Percentiles rank a stretch among this genome's conserved stretches.
Evolutionary conservation across 1,139 yeast species (phyloP).

Genomic region (Taphrina confusa): DNA sequence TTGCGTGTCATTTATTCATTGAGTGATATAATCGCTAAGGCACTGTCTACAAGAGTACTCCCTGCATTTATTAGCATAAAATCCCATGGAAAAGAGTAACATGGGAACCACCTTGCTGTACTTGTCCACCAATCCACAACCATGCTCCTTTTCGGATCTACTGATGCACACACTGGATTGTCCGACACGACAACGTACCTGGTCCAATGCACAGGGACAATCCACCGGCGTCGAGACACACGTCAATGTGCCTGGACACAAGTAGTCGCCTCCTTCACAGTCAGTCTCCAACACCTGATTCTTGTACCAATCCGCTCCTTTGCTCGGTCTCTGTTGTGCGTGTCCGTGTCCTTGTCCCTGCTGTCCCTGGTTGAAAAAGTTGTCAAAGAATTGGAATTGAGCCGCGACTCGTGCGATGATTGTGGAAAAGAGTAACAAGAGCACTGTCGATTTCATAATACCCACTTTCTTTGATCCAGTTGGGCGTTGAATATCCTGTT

Average conservation of each 20-base stretch:
- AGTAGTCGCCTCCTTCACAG: constrained; percentile 8
- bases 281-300: constrained; percentile 14
- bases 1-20: background rate
- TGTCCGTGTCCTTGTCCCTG: constrained; percentile 9
- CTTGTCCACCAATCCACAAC: constrained; percentile 19
- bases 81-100: no score
- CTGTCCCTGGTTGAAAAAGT: constrained; percentile 22
- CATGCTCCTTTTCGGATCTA: constrained; percentile 11
- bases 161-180: constrained; percentile 23
- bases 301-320: constrained; percentile 29
- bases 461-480: background rate
- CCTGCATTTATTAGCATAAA: no score
- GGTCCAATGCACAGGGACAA: constrained; percentile 27
- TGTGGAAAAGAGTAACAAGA: background rate
- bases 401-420: constrained; percentile 1
- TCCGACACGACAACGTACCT: constrained; percentile 14
- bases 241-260: constrained; percentile 27
- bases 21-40: background rate
- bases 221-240: constrained; percentile 14
- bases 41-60: no score
- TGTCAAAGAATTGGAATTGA: constrained; percentile 33
- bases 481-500: background rate
- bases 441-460: background rate
- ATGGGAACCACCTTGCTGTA: constrained; percentile 1
- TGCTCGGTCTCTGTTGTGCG: constrained; percentile 1